Base-by-base conservation (phyloP, 2,329 filamentous ascomycete species). In the Zarea fungicola region DNA sequence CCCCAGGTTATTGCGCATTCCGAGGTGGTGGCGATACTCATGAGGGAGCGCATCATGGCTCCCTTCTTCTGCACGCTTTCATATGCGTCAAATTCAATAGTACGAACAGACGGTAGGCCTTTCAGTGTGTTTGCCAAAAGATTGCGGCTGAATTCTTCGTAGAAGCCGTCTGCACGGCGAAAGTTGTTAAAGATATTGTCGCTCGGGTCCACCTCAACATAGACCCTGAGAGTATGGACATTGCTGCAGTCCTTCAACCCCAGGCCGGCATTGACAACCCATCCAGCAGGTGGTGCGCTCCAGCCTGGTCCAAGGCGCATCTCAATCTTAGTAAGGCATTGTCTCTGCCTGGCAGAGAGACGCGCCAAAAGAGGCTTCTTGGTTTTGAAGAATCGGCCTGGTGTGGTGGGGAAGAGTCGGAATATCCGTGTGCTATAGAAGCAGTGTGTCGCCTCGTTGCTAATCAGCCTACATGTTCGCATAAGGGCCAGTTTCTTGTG, bases 291-390 rank as follows among this genome's bases (percentile, higher is more conserved):
- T 13, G 87, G 86, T 50, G 77, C 77, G 52, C 72, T 81, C 80
- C 84, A 91, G 18, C 85, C 85, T 0, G 85, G 85, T 0, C 87
- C 87, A 0, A 91, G 71, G 3, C 86, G 78, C 46, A 91, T 65
- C 64, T 91, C 83, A 3, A 91, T 67, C 0, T 77, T 77, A 1
- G 76, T 82, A 37, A 91, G 72, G 39, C 69, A 75, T 14, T 70
- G 68, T 28, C 84, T 78, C 62, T 86, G 83, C 25, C 68, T 70
- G 0, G 77, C 65, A 18, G 81, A 80, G 48, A 91, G 66, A 16
- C 85, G 81, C 6, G 83, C 77, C 23, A 91, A 72, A 0, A 91
- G 71, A 1, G 86, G 86, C 56, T 80, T 80, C 67, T 87, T 87
- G 25, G 81, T 83, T 66, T 88, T 85, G 70, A 87, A 87, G 66